Percentiles rank a stretch among this genome's conserved stretches.
phyloP scores from a whole-genome alignment of 2,329 filamentous ascomycete genomes.

The Penicillium italicum region DNA sequence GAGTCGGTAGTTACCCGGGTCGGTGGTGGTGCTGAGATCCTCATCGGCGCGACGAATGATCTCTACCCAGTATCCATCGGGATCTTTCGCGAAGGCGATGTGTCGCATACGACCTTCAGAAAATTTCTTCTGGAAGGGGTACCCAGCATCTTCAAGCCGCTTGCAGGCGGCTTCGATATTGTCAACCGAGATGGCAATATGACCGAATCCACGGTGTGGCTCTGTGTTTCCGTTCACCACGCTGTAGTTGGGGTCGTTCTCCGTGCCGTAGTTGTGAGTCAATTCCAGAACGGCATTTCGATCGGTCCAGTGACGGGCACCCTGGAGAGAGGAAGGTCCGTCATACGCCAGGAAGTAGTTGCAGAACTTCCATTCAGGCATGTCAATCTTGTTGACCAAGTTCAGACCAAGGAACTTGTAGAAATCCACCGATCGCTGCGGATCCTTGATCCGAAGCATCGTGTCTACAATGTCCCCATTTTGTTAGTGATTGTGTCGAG shows the following conservation, averaged over 20 bases:
- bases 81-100: slow-evolving; percentile 88
- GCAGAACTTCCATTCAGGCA: slow-evolving; percentile 87
- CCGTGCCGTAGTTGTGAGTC: slow-evolving; percentile 81
- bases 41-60: slow-evolving; percentile 66
- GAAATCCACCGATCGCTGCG: slow-evolving; percentile 81
- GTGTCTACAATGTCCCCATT: slow-evolving; percentile 34
- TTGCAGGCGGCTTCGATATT: slow-evolving; percentile 86
- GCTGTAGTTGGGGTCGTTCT: slow-evolving; percentile 75
- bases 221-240: slow-evolving; percentile 89
- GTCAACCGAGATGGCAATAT: slow-evolving; percentile 78
- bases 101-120: slow-evolving; percentile 80
- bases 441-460: slow-evolving; percentile 93
- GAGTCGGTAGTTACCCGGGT: slow-evolving; percentile 68
- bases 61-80: slow-evolving; percentile 72
- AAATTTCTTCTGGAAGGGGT: slow-evolving; percentile 92
- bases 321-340: slow-evolving; percentile 67
- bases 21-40: slow-evolving; percentile 68
- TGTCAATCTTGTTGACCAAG: slow-evolving; percentile 73
- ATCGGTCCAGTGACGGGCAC: slow-evolving; percentile 71
- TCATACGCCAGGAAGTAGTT: slow-evolving; percentile 95
- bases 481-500: slow-evolving; percentile 13
- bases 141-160: slow-evolving; percentile 83
- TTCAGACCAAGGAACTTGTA: slow-evolving; percentile 91
- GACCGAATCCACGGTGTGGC: slow-evolving; percentile 77
- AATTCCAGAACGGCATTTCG: slow-evolving; percentile 89